Percentiles rank a stretch among this genome's conserved stretches.
phyloP scores from a whole-genome alignment of 768 basidiomycete species.

The Hemileccinum impolitum region DNA sequence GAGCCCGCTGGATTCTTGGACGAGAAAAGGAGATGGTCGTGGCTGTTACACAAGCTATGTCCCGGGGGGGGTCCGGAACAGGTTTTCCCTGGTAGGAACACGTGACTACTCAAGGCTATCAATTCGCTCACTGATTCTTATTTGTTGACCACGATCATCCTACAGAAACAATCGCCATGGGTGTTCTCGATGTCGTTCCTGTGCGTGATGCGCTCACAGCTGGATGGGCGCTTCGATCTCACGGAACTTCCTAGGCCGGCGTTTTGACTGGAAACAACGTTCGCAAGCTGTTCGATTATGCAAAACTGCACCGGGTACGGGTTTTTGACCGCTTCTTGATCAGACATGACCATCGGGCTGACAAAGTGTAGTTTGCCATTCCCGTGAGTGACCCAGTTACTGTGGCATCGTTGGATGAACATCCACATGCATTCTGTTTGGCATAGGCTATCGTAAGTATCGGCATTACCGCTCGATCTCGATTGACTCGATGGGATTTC shows the following conservation, averaged over 20 bases:
- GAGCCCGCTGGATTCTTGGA: too few relatives aligned
- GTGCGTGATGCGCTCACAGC: slow-evolving; percentile 43
- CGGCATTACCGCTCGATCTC: background rate
- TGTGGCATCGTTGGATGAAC: background rate
- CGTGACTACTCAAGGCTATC: slow-evolving; percentile 9
- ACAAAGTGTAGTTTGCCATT: slow-evolving; percentile 65
- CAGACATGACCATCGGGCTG: background rate
- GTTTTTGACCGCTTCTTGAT: background rate
- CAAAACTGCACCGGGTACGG: slow-evolving; percentile 78
- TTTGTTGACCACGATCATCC: slow-evolving; percentile 9
- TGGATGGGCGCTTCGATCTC: background rate
- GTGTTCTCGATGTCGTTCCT: slow-evolving; percentile 80
- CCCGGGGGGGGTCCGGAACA: too few relatives aligned
- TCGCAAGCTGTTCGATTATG: slow-evolving; percentile 94
- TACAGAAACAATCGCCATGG: slow-evolving; percentile 44
- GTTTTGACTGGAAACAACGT: slow-evolving; percentile 95
- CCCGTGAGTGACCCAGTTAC: slow-evolving; percentile 53
- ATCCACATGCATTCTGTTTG: background rate
- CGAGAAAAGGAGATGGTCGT: too few relatives aligned
- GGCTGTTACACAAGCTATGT: too few relatives aligned
- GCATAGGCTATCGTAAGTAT: slow-evolving; percentile 68
- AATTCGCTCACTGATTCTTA: background rate
- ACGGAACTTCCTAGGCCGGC: slow-evolving; percentile 60
- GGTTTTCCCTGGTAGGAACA: background rate
- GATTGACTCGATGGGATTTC: slow-evolving; percentile 1